Conservation (phyloP, 768 basidiomycete genomes). For the Tulasnella sp. region DNA sequence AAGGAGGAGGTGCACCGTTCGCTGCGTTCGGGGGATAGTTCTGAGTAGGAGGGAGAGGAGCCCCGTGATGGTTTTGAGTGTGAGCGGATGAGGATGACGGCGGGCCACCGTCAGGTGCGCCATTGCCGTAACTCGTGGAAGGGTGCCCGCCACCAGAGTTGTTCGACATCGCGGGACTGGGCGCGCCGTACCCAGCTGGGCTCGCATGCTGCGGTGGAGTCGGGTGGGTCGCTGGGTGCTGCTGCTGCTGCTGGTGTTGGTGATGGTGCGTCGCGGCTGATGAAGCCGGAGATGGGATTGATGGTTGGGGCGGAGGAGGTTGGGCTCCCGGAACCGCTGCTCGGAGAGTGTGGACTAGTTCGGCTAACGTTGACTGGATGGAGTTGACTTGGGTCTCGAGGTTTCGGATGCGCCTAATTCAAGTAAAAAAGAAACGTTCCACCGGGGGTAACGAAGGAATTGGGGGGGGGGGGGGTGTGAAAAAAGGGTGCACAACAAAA, state of each 20-base stretch:
- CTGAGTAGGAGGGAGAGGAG: neutral
- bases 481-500: no score
- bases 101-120: neutral
- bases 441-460: neutral
- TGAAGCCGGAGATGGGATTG: slow-evolving; percentile 18
- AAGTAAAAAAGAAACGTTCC: slow-evolving; percentile 32
- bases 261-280: slow-evolving; percentile 8
- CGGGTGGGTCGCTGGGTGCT: neutral
- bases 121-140: slow-evolving; percentile 4
- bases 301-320: neutral
- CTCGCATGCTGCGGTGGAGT: slow-evolving; percentile 17
- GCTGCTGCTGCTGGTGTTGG: neutral
- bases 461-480: no score
- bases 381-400: slow-evolving; percentile 79
- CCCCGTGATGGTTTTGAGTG: neutral
- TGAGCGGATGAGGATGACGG: neutral
- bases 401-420: slow-evolving; percentile 76
- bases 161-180: slow-evolving; percentile 11
- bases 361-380: slow-evolving; percentile 75
- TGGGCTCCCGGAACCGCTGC: slow-evolving; percentile 24
- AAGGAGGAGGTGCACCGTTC: neutral
- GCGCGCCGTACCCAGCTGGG: slow-evolving; percentile 10
- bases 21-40: neutral
- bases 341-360: slow-evolving; percentile 74
- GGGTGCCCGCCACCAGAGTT: slow-evolving; percentile 8